Base-by-base conservation (phyloP, 2,329 filamentous ascomycete species). In the Sclerotinia nivalis region DNA sequence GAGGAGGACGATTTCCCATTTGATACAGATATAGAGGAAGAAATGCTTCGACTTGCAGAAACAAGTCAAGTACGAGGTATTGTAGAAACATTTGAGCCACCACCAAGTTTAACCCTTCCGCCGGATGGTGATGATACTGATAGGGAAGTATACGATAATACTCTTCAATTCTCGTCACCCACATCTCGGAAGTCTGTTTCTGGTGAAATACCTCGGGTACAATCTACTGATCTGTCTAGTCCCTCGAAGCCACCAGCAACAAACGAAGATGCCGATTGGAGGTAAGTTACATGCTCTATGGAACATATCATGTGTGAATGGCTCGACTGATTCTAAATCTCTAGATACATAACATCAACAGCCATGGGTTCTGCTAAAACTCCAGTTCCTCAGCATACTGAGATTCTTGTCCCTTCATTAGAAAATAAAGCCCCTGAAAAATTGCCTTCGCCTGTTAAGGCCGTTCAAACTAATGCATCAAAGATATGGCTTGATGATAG, bases 131-230 rank as follows among this genome's bases (percentile, higher is more conserved):
- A 70, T 43, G 59, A 56, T 40, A 67, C 69, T 10, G 70, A 70
- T 55, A 69, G 64, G 52, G 74, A 76, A 71, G 68, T 76, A 72
- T 77, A 76, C 64, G 75, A 76, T 58, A 72, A 70, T 40, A 71
- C 69, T 72, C 74, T 77, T 66, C 74, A 77, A 66, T 75, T 74
- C 58, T 76, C 76, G 15, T 72, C 75, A 66, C 73, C 69, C 22
- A 74, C 72, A 13, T 58, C 66, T 25, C 55, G 37, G 28, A 31
- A 13, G 10, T 43, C 66, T 50, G 47, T 22, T 45, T 25, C n/a
- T 47, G 15, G 34, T 8, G 70, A 56, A 7, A 31, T 34, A 22
- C 18, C 56, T 25, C 60, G 43, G 13, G 43, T 22, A 10, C 28
- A 68, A 47, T 37, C 50, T 67, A 71, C 72, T 74, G 66, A 74